Percentiles rank a stretch among this genome's conserved stretches.
Conservation (phyloP, 1,284 basidiomycete species). For the Agaricales sp. region DNA sequence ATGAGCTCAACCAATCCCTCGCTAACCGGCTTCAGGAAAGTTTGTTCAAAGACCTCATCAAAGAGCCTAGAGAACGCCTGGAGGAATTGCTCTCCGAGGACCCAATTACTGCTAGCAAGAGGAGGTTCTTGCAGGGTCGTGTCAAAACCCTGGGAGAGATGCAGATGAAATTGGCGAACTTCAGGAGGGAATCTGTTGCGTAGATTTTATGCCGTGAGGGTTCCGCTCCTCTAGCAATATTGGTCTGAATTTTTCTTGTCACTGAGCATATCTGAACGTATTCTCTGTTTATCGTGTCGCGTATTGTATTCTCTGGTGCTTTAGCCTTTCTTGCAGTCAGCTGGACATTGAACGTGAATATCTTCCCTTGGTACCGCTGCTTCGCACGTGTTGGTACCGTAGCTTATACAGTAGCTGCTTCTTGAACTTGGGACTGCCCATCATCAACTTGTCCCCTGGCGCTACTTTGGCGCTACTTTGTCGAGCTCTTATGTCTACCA, state of each 20-base stretch:
- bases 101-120: slow-evolving; percentile 19
- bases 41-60: slow-evolving; percentile 27
- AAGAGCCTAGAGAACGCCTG: slow-evolving; percentile 8
- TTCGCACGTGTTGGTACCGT: no score
- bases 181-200: slow-evolving; percentile 6
- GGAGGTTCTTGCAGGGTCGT: slow-evolving; percentile 20
- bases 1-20: slow-evolving; percentile 32
- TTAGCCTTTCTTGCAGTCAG: neutral
- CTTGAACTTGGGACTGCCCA: no score
- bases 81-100: slow-evolving; percentile 32
- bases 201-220: neutral
- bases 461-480: no score
- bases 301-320: neutral
- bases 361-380: no score
- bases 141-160: slow-evolving; percentile 24
- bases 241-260: neutral
- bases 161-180: slow-evolving; percentile 20
- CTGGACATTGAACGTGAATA: no score
- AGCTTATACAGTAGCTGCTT: no score
- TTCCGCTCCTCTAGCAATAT: neutral
- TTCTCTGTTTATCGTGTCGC: neutral
- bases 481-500: no score
- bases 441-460: no score
- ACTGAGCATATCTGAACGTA: neutral
- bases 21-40: slow-evolving; percentile 24